Evolutionary conservation across 306 rosid species (phyloP).

Genomic region (Abrus precatorius): DNA sequence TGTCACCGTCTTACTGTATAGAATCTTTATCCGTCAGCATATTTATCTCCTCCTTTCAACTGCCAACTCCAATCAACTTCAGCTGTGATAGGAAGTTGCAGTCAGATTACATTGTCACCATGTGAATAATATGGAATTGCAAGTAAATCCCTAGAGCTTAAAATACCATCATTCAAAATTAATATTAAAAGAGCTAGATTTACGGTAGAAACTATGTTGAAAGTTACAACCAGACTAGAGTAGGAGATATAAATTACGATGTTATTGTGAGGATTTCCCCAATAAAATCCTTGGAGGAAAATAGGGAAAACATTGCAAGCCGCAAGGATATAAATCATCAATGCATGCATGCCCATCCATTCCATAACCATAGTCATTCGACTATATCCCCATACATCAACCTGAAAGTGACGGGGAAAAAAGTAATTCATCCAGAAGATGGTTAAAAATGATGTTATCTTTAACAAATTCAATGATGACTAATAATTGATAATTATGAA

Average conservation of each 20-base stretch:
- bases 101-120: conserved; percentile 11
- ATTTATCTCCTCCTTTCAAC: conserved; percentile 49
- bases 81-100: conserved; percentile 56
- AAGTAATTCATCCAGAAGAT: neutral
- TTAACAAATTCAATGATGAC: neutral
- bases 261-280: conserved; percentile 82
- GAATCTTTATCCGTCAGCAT: conserved; percentile 12
- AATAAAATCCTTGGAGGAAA: conserved; percentile 84
- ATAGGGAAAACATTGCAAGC: conserved; percentile 93
- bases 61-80: conserved; percentile 66
- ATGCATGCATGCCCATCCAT: conserved; percentile 97
- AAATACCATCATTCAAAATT: neutral
- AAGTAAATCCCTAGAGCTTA: neutral
- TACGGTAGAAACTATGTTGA: neutral
- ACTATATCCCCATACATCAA: conserved; percentile 82
- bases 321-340: conserved; percentile 73
- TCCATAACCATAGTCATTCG: conserved; percentile 68
- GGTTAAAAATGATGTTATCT: neutral
- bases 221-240: neutral
- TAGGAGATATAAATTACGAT: conserved; percentile 58
- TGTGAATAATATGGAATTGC: conserved; percentile 15
- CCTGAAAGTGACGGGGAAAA: conserved; percentile 53
- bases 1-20: conserved; percentile 19
- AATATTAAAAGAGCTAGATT: neutral
- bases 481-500: neutral